Evolutionary conservation across 305 asterid species (phyloP), one percentile per base, ranked within the genome.

Genomic region (Solanum hybrid): DNA sequence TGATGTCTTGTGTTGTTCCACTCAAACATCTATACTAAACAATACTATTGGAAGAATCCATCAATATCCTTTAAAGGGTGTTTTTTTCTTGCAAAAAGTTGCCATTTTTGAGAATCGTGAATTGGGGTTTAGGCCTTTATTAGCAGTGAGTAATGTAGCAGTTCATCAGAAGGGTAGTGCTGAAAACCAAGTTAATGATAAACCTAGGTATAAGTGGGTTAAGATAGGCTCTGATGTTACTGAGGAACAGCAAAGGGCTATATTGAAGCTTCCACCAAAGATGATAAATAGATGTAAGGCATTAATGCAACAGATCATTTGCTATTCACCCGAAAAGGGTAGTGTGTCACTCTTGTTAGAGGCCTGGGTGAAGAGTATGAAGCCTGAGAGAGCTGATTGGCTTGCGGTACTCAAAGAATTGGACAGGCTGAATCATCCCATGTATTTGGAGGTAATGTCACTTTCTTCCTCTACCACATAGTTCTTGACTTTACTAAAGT

Each of bases 371-470:
- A 97, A 91, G 95, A 95, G 96, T 84, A 94, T 95, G 90, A 94
- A 92, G 89, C 99, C 99, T 82, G 90, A 68, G 31, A 93, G 99
- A 94, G 94, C 96, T 89, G 98, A 97, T 92, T 97, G 99, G 99
- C 97, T 97, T 89, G 73, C 92, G 78, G 94, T 95, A 93, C 96
- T 97, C 72, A 97, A 93, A 87, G 98, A 97, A 93, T 85, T 96
- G 95, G 96, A 93, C 89, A 91, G 90, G 89, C 38, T 95, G 91
- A 93, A 93, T 88, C 96, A 95, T 92, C 95, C 95, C 5, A 82
- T 96, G 87, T 96, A 92, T 91, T 90, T 95, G 34, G 94, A 96
- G 99, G 99, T 97, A 91, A 76, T 29, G 1, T 13, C 7, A 17
- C 86, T 87, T 89, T 6, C 26, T 33, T 36, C 34, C 79, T 89